These are phyloP conservation scores for Papilionanthe hybrid DNA, from an alignment of 116 monocot genomes.

Conservation along the genomic window DNA sequence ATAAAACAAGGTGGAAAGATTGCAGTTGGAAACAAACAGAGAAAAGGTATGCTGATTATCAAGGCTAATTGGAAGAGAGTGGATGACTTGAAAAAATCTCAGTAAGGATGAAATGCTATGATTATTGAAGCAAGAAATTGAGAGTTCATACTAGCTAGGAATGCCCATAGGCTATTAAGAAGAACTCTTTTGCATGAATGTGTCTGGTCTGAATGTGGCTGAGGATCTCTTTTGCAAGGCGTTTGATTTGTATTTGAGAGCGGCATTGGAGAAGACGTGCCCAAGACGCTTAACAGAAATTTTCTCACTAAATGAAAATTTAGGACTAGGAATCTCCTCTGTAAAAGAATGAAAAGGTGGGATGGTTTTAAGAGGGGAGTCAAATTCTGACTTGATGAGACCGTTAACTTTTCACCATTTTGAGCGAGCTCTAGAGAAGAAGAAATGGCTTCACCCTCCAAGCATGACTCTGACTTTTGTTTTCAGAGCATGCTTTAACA, in stretches of 20 bases:
- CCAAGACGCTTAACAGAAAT: constrained; percentile 56
- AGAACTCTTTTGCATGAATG: constrained; percentile 86
- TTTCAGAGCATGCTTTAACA: constrained; percentile 50
- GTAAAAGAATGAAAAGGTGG: constrained; percentile 54
- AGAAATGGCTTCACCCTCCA: constrained; percentile 62
- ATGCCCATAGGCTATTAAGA: constrained; percentile 49
- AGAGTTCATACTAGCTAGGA: neutral
- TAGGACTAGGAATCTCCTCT: constrained; percentile 64
- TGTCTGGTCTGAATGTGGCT: constrained; percentile 22
- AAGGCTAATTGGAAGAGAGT: too few species aligned
- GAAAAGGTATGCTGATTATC: neutral
- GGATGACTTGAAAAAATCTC: too few species aligned
- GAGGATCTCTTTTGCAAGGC: constrained; percentile 60
- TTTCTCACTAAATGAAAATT: constrained; percentile 73
- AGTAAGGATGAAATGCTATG: neutral
- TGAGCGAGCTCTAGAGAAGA: constrained; percentile 18
- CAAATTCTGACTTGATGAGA: constrained; percentile 25
- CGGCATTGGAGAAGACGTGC: constrained; percentile 39
- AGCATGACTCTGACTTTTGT: constrained; percentile 50
- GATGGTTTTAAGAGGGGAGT: constrained; percentile 58
- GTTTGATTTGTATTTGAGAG: constrained; percentile 24
- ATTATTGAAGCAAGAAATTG: neutral
- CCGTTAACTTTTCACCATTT: constrained; percentile 8
- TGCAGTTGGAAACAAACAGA: neutral
- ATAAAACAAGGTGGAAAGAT: neutral